Conservation (phyloP, 495 filamentous ascomycete genomes). For the Penicillium cosmopolitanum region DNA sequence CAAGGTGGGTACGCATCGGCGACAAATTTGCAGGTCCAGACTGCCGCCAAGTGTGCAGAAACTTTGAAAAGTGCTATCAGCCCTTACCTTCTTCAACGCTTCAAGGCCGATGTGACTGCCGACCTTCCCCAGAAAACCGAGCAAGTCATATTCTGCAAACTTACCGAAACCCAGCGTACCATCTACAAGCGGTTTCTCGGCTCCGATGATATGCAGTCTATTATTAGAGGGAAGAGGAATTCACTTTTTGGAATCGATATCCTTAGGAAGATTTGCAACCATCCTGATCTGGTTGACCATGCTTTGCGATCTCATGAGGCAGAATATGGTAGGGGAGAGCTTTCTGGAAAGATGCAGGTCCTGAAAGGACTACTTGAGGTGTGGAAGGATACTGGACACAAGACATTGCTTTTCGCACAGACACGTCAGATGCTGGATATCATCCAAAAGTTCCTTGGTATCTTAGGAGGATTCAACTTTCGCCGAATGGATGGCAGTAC, state of each 20-base stretch:
- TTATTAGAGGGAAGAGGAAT: constrained; percentile 73
- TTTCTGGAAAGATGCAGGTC: constrained; percentile 95
- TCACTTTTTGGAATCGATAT: constrained; percentile 87
- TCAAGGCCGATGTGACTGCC: constrained; percentile 91
- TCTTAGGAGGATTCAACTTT: constrained; percentile 71
- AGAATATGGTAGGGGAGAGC: constrained; percentile 69
- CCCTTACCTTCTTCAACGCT: constrained; percentile 88
- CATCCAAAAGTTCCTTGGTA: constrained; percentile 74
- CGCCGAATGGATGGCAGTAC: constrained; percentile 93
- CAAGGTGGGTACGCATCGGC: constrained; percentile 93
- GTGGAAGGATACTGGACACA: constrained; percentile 87
- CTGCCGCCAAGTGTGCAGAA: constrained; percentile 86
- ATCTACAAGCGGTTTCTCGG: constrained; percentile 79
- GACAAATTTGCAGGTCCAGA: constrained; percentile 87
- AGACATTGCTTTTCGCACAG: constrained; percentile 89
- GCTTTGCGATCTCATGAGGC: constrained; percentile 57
- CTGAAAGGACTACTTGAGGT: constrained; percentile 79
- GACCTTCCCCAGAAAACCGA: constrained; percentile 95
- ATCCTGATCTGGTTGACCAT: constrained; percentile 83
- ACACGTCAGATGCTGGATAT: constrained; percentile 93
- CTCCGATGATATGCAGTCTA: constrained; percentile 79
- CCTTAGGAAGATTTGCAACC: constrained; percentile 95
- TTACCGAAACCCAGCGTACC: constrained; percentile 74
- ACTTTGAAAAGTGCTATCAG: constrained; percentile 89
- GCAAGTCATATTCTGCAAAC: constrained; percentile 91